Percentiles rank a stretch among this genome's conserved stretches.
Conservation (phyloP, 2,329 filamentous ascomycete genomes). For the Trichoderma semiorbis region DNA sequence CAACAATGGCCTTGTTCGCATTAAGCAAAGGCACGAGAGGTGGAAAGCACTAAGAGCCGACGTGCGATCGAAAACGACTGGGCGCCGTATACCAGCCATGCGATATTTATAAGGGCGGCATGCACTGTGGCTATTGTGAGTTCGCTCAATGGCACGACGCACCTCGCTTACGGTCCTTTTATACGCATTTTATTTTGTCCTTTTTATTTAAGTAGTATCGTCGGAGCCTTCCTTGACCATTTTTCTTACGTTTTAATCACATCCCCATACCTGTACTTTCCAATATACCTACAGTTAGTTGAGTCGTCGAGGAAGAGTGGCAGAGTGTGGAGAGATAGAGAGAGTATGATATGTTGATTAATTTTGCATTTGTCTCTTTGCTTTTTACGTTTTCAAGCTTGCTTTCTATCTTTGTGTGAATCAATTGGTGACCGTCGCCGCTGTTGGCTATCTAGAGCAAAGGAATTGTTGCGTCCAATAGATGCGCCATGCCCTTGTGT, state of each 20-base stretch:
- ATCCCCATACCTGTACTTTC: conserved; percentile 33
- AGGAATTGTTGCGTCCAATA: background rate
- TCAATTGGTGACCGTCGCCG: background rate
- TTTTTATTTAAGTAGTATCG: conserved; percentile 34
- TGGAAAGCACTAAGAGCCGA: conserved; percentile 3
- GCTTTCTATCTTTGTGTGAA: background rate
- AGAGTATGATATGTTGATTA: conserved; percentile 16
- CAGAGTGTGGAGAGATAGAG: conserved; percentile 9
- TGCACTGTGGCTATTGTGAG: background rate
- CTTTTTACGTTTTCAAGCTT: background rate
- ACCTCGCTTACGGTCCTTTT: conserved; percentile 2
- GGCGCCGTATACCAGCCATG: background rate
- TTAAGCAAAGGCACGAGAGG: conserved; percentile 23
- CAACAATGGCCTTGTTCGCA: conserved; percentile 22
- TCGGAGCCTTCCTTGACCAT: conserved; percentile 35
- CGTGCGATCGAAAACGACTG: background rate
- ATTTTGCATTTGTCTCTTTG: conserved; percentile 6
- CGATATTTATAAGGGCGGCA: background rate
- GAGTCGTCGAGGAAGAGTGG: conserved; percentile 23
- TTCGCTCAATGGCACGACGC: background rate
- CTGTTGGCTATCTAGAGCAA: background rate
- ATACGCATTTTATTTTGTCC: conserved; percentile 34
- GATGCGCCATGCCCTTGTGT: background rate
- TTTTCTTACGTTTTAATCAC: conserved; percentile 39
- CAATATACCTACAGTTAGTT: conserved; percentile 31